Conservation (phyloP, 108 stramenopile genomes). For the Nitzschia inconspicua region DNA sequence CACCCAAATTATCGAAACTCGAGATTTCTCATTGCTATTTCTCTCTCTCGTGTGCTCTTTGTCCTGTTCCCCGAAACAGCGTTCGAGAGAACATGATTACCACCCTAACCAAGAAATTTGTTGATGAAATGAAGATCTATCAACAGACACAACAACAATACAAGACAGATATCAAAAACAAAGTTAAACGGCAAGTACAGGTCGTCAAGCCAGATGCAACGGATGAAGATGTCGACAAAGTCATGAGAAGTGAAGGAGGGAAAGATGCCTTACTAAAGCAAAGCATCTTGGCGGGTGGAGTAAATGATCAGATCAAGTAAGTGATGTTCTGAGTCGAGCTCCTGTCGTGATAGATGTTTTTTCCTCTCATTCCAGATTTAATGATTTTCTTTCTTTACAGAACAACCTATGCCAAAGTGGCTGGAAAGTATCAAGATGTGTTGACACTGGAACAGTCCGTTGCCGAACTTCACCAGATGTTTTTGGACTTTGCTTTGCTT, state of each 20-base stretch:
- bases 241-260: slow-evolving; percentile 91
- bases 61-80: slow-evolving; percentile 21
- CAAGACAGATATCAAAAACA: slow-evolving; percentile 94
- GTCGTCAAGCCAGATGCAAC: slow-evolving; percentile 97
- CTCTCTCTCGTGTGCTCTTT: not conserved
- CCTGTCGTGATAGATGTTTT: not conserved
- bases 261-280: slow-evolving; percentile 79
- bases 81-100: slow-evolving; percentile 90
- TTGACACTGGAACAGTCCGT: slow-evolving; percentile 93
- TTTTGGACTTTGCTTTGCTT: slow-evolving; percentile 97
- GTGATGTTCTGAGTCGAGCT: not conserved
- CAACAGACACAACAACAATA: slow-evolving; percentile 95
- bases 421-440: slow-evolving; percentile 98
- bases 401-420: slow-evolving; percentile 84
- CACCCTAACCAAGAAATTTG: slow-evolving; percentile 95
- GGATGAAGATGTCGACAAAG: slow-evolving; percentile 93
- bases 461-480: slow-evolving; percentile 99
- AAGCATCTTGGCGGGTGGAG: slow-evolving; percentile 81
- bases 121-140: slow-evolving; percentile 97
- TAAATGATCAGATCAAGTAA: slow-evolving; percentile 88
- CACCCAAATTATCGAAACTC: too few relatives aligned
- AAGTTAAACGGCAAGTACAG: slow-evolving; percentile 92
- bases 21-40: not conserved
- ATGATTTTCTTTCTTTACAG: slow-evolving; percentile 10
- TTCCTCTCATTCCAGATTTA: not conserved